Conservation (phyloP, 2,329 filamentous ascomycete genomes). For the Tolypocladium album region DNA sequence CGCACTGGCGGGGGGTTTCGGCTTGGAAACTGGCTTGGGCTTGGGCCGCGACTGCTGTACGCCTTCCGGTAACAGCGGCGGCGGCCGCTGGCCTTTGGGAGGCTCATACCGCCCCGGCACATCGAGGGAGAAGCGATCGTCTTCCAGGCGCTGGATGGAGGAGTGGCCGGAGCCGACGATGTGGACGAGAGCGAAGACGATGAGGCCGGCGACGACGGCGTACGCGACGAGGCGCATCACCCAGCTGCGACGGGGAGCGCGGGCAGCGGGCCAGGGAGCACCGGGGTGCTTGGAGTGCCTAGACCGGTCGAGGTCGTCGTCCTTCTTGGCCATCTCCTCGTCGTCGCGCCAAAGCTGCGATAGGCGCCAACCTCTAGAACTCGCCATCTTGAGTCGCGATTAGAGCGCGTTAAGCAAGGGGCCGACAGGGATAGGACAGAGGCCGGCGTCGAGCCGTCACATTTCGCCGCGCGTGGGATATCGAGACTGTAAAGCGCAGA, state of each 20-base stretch:
- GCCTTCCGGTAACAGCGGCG: background rate
- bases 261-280: conserved; percentile 29
- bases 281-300: conserved; percentile 8
- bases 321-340: conserved; percentile 49
- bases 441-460: background rate
- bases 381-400: conserved; percentile 1
- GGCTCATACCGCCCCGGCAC: background rate
- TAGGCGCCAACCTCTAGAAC: conserved; percentile 1
- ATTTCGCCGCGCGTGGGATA: background rate
- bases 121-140: background rate
- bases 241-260: conserved; percentile 37
- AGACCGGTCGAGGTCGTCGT: conserved; percentile 37
- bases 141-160: background rate
- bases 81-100: background rate
- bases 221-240: conserved; percentile 41
- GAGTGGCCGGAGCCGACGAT: conserved; percentile 13
- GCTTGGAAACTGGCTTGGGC: background rate
- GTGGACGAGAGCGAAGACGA: conserved; percentile 38
- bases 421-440: background rate
- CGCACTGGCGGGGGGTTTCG: conserved; percentile 9
- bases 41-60: background rate
- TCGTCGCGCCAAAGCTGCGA: conserved; percentile 33
- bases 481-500: background rate
- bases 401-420: background rate
- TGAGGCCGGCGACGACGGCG: conserved; percentile 32